These are phyloP conservation scores for Carex cristatella DNA, from an alignment of 176 grass and related monocot genomes.

Conservation along the genomic window DNA sequence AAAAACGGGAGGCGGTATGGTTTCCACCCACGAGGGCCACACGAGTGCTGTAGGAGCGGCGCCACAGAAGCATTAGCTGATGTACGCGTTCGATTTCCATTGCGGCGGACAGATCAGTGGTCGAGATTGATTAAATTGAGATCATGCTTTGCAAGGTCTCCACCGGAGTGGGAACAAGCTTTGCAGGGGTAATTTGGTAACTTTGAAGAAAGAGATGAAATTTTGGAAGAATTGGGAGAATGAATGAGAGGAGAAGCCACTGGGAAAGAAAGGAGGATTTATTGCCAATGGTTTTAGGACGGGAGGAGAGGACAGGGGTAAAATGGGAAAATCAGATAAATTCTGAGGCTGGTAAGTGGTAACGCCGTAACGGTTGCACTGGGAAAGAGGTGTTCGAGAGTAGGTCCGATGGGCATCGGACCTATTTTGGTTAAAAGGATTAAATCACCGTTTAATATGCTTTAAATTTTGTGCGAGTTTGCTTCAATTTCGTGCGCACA, in stretches of 20 bases:
- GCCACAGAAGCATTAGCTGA: slow-evolving; percentile 58
- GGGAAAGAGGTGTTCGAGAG: neutral
- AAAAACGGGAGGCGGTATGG: slow-evolving; percentile 87
- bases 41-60: slow-evolving; percentile 37
- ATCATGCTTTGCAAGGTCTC: slow-evolving; percentile 26
- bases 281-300: neutral
- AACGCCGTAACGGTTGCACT: neutral
- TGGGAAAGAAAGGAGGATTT: neutral
- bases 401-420: too few relatives aligned
- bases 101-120: slow-evolving; percentile 12
- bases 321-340: neutral
- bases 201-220: neutral
- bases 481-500: too few relatives aligned
- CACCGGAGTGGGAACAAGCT: slow-evolving; percentile 41
- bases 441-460: too few relatives aligned
- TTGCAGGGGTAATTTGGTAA: slow-evolving; percentile 4
- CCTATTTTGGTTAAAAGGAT: too few relatives aligned
- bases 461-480: too few relatives aligned
- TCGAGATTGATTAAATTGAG: neutral
- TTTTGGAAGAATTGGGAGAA: neutral
- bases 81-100: slow-evolving; percentile 66
- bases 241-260: neutral
- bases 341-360: neutral
- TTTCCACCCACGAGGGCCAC: slow-evolving; percentile 94
- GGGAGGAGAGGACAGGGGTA: neutral